Evolutionary conservation across 1,284 basidiomycete species (phyloP).

Genomic region (Coniferiporia weirii): DNA sequence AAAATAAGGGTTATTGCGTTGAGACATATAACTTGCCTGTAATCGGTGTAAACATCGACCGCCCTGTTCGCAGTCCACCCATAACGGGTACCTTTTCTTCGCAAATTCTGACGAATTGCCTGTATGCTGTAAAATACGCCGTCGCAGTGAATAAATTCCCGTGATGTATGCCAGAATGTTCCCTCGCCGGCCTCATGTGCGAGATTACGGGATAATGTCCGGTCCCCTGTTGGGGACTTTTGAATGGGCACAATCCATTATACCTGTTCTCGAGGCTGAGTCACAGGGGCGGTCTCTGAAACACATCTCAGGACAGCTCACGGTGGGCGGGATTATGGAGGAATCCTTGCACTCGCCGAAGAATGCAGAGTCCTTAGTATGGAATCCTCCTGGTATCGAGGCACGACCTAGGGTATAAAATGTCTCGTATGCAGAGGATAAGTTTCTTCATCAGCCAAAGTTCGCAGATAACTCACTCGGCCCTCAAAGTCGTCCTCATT

Average conservation of each 20-base stretch:
- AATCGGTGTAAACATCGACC: no score
- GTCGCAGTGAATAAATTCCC: no score
- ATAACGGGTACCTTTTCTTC: no score
- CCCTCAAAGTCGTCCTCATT: neutral
- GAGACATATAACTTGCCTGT: no score
- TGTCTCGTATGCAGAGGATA: neutral
- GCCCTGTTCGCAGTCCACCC: no score
- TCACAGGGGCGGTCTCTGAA: neutral
- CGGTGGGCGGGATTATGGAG: neutral
- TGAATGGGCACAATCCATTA: neutral
- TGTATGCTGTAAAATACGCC: no score
- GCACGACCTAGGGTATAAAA: neutral
- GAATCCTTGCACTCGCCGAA: neutral
- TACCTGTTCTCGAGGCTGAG: neutral
- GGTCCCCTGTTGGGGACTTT: neutral
- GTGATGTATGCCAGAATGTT: no score
- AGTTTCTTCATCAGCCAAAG: neutral
- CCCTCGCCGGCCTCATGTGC: neutral
- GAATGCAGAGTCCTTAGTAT: neutral
- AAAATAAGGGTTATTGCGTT: no score
- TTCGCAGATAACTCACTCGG: neutral
- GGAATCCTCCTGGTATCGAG: neutral
- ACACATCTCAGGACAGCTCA: neutral
- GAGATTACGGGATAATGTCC: no score
- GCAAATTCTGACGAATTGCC: no score